These are phyloP conservation scores for Epichloe gansuensis DNA, from an alignment of 2,329 filamentous ascomycete genomes.

Conservation along the genomic window DNA sequence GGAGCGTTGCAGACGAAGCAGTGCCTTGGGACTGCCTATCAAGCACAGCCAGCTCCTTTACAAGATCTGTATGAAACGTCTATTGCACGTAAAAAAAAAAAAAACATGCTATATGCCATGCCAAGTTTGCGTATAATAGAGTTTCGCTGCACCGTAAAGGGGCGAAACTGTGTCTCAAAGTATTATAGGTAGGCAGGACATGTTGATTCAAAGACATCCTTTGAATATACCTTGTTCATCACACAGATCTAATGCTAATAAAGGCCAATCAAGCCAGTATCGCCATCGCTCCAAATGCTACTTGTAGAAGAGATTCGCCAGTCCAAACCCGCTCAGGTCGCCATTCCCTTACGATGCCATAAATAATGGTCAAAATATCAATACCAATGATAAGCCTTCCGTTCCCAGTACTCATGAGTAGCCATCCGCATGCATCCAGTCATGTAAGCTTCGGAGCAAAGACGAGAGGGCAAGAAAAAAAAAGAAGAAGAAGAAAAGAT, in stretches of 20 bases:
- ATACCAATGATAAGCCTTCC: background rate
- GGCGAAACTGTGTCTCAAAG: too few relatives aligned
- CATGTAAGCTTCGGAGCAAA: too few relatives aligned
- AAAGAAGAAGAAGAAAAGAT: background rate
- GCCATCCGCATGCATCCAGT: background rate
- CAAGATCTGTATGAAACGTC: too few relatives aligned
- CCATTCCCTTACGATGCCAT: background rate
- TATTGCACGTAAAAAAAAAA: too few relatives aligned
- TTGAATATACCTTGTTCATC: background rate
- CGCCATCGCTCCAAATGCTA: conserved; percentile 1
- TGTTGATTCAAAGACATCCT: background rate
- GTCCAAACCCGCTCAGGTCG: background rate
- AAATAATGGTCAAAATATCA: background rate
- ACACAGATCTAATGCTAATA: background rate
- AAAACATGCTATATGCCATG: too few relatives aligned
- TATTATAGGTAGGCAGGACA: too few relatives aligned
- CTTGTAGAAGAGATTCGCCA: background rate
- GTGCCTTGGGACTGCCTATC: too few relatives aligned
- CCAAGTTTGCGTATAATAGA: too few relatives aligned
- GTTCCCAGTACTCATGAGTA: background rate
- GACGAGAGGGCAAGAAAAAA: background rate
- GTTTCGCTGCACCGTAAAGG: too few relatives aligned
- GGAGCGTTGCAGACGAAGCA: too few relatives aligned
- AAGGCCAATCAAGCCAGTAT: background rate
- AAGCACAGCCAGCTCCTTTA: too few relatives aligned